Conservation (phyloP, 306 rosid species). For the Carpinus fangiana region DNA sequence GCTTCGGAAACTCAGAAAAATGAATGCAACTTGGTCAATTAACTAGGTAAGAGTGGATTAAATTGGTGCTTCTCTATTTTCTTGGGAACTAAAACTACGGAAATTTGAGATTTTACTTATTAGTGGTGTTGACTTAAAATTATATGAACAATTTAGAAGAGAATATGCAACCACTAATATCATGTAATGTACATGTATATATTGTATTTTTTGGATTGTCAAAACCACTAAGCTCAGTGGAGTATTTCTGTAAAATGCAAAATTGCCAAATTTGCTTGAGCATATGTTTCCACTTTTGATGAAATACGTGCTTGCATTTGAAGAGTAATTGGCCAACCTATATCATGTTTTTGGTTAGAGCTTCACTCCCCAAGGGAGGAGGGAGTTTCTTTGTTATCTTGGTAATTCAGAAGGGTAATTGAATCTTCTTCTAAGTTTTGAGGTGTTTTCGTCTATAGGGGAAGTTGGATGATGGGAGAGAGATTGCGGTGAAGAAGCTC, state of each 20-base stretch:
- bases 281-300: background rate
- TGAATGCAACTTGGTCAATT: background rate
- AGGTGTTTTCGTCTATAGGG: conserved; percentile 46
- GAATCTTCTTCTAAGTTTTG: conserved; percentile 15
- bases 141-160: background rate
- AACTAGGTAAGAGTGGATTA: background rate
- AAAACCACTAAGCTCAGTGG: background rate
- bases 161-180: background rate
- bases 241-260: background rate
- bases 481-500: conserved; percentile 84
- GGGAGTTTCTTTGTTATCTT: background rate
- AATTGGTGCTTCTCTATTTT: conserved; percentile 5
- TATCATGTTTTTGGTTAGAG: background rate
- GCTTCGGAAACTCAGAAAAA: background rate
- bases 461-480: conserved; percentile 79
- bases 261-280: background rate
- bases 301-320: background rate
- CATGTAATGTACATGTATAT: background rate
- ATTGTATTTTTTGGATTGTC: background rate
- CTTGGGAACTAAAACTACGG: background rate
- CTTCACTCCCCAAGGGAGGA: background rate
- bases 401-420: background rate
- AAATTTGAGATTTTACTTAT: background rate
- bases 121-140: background rate
- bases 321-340: background rate